A percentile compares a stretch with the other conserved stretches of the same genome.
phyloP scores from a whole-genome alignment of 768 basidiomycete species.

The Phanerodontia chrysosporium region DNA sequence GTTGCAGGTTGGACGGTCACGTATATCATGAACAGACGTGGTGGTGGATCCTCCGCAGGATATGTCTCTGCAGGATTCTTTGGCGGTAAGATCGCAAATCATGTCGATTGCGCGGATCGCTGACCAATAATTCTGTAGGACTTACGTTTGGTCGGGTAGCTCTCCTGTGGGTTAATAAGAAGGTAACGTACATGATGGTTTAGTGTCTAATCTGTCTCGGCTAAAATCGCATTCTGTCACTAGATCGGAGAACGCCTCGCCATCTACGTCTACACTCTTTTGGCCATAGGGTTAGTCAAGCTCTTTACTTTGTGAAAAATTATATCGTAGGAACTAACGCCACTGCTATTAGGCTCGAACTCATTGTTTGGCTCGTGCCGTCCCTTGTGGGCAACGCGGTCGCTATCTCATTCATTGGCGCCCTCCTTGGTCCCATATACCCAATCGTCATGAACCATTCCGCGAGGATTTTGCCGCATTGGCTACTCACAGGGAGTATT shows the following conservation, averaged over 20 bases:
- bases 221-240: background rate
- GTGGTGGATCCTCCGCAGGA: conserved; percentile 43
- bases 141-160: conserved; percentile 49
- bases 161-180: conserved; percentile 46
- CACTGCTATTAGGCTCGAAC: conserved; percentile 37
- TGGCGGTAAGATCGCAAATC: conserved; percentile 27
- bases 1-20: conserved; percentile 54
- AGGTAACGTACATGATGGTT: conserved; percentile 21
- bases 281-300: conserved; percentile 33
- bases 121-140: conserved; percentile 24
- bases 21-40: conserved; percentile 40
- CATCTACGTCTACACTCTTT: conserved; percentile 31
- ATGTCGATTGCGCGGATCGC: background rate
- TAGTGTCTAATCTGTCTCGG: background rate
- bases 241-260: conserved; percentile 35
- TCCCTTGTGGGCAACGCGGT: conserved; percentile 50
- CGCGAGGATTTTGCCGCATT: conserved; percentile 39
- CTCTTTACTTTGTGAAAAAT: background rate
- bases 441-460: conserved; percentile 40
- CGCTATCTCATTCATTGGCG: conserved; percentile 49
- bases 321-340: background rate
- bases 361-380: conserved; percentile 56
- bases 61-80: conserved; percentile 51
- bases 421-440: conserved; percentile 46
- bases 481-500: conserved; percentile 37